phyloP scores from a whole-genome alignment of 306 rosid genomes.

The Lathyrus tuberosus region DNA sequence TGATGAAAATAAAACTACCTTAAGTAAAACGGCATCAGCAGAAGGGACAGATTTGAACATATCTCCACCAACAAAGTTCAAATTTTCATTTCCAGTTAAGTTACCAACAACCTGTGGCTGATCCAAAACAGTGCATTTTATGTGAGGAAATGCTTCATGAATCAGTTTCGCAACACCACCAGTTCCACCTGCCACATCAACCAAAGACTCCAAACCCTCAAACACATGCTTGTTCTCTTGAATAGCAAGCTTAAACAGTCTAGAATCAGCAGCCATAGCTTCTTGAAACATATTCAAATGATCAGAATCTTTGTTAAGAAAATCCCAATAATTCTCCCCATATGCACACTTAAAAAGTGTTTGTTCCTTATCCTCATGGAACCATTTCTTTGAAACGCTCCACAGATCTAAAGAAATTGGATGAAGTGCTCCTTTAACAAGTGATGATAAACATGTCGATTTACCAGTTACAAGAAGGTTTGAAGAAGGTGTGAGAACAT shows the following conservation, averaged over 20 bases:
- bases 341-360: slow-evolving; percentile 41
- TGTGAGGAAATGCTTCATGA: slow-evolving; percentile 46
- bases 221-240: slow-evolving; percentile 47
- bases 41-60: slow-evolving; percentile 57
- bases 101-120: slow-evolving; percentile 54
- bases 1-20: slow-evolving; percentile 36
- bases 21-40: slow-evolving; percentile 52
- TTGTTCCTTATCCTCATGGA: slow-evolving; percentile 25
- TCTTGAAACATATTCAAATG: slow-evolving; percentile 33
- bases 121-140: slow-evolving; percentile 58
- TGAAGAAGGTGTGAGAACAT: slow-evolving; percentile 53
- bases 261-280: slow-evolving; percentile 55
- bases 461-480: slow-evolving; percentile 45
- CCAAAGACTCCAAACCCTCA: slow-evolving; percentile 47
- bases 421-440: slow-evolving; percentile 33
- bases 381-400: slow-evolving; percentile 44
- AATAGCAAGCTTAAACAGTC: slow-evolving; percentile 47
- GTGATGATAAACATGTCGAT: slow-evolving; percentile 12
- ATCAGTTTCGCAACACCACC: slow-evolving; percentile 45
- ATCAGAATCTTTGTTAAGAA: slow-evolving; percentile 34
- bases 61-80: slow-evolving; percentile 58
- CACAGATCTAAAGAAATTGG: slow-evolving; percentile 35
- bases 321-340: slow-evolving; percentile 48
- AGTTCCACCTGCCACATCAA: slow-evolving; percentile 54
- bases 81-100: slow-evolving; percentile 33